Evolutionary conservation across 805 yeast species (phyloP), one percentile per base, ranked within the genome.

Genomic region (Pichia eremophila): DNA sequence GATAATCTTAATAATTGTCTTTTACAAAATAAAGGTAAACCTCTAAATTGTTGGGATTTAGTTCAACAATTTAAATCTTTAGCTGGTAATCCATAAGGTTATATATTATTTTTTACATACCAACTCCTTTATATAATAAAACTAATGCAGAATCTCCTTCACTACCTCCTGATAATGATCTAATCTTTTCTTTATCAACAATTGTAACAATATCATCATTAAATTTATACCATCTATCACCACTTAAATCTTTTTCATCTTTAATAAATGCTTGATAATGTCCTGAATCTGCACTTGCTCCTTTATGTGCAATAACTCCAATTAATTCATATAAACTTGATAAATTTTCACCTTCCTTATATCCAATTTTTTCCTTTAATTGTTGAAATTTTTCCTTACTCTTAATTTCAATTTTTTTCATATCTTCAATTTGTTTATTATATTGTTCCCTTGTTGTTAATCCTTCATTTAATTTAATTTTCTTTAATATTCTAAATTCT

Each of bases 91-190:
- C 41, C 43, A 11, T 46, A 14, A 41, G 1, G 25, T 22, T 22
- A 3, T 22, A 4, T 22, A 22, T 22, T 4, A 19, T 19, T 5
- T 9, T 25, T 41, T 67, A 74, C 54, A 83, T 68, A 18, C 91
- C 95, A 54, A 83, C 77, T 8, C 88, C 95, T 62, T 83, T 83
- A 71, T 93, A 93, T 47, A 93, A 68, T 55, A 91, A 73, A 47
- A 93, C 82, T 64, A 93, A 76, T 2, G 99, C 99, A 59, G 93
- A 81, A 66, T 93, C 99, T 57, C 95, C 80, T 69, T 95, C 99
- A 49, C 98, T 97, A 48, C 99, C 99, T 40, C 99, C 99, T 6
- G 97, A 85, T 55, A 93, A 73, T 48, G 76, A 66, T 64, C 89
- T 96, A 51, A 93, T 80, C 61, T 79, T 87, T 45, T 89, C 93